These are phyloP conservation scores for Wickerhamiella azymoides DNA, from an alignment of 805 yeast species.

Conservation along the genomic window DNA sequence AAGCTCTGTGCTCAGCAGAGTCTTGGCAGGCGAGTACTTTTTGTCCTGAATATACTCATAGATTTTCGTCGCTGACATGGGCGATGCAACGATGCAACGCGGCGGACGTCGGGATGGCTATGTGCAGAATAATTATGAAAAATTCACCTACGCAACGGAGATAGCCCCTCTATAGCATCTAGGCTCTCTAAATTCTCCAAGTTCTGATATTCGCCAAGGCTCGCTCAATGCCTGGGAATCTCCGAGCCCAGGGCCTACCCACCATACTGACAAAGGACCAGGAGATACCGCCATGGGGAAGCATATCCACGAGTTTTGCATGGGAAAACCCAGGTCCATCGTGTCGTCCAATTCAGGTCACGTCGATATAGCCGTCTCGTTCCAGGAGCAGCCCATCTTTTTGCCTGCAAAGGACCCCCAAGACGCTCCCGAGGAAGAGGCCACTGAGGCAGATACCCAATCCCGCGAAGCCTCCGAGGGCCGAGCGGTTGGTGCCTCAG, in stretches of 20 bases:
- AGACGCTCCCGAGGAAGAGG: constrained; percentile 3
- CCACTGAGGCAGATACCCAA: neutral
- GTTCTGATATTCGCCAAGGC: too few species aligned
- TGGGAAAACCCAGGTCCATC: constrained; percentile 23
- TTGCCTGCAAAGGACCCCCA: constrained; percentile 15
- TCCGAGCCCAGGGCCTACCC: neutral
- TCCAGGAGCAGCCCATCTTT: constrained; percentile 24
- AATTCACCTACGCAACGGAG: too few species aligned
- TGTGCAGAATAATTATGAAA: too few species aligned
- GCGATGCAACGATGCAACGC: too few species aligned
- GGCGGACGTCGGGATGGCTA: too few species aligned
- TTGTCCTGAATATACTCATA: constrained; percentile 6
- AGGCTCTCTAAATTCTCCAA: too few species aligned
- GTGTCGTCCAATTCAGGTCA: constrained; percentile 23
- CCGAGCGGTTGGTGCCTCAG: neutral
- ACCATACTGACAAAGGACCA: neutral
- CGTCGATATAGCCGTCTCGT: constrained; percentile 22
- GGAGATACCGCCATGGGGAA: neutral
- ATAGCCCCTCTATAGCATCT: too few species aligned
- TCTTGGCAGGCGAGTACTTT: constrained; percentile 31
- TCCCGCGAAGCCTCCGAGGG: neutral
- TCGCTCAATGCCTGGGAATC: too few species aligned
- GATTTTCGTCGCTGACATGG: constrained; percentile 8
- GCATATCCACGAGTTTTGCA: constrained; percentile 18
- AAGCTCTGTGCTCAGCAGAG: constrained; percentile 35